phyloP scores from a whole-genome alignment of 345 rosid genomes.

The Lumnitzera littorea region DNA sequence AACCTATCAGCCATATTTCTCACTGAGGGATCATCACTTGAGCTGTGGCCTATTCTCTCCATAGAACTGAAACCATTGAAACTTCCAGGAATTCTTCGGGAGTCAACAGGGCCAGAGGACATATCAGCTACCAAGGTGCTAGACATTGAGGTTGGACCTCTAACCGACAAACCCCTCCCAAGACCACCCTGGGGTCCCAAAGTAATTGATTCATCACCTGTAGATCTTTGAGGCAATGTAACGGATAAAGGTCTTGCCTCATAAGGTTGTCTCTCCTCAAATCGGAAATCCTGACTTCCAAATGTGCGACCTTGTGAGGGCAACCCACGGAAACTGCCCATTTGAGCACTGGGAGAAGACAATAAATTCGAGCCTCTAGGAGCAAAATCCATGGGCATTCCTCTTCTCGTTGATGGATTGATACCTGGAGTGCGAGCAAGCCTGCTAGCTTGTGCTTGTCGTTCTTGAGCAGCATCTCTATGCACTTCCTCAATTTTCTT shows the following conservation, averaged over 20 bases:
- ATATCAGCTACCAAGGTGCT: slow-evolving; percentile 34
- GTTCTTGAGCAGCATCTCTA: slow-evolving; percentile 97
- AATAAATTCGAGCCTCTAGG: slow-evolving; percentile 61
- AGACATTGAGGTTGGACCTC: slow-evolving; percentile 42
- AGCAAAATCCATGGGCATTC: slow-evolving; percentile 57
- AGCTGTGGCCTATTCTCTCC: slow-evolving; percentile 30
- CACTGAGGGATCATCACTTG: slow-evolving; percentile 40
- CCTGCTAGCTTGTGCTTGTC: slow-evolving; percentile 69
- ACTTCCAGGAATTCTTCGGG: slow-evolving; percentile 46
- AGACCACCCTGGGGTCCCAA: slow-evolving; percentile 99
- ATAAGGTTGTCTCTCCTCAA: slow-evolving; percentile 60
- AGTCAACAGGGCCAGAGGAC: slow-evolving; percentile 40
- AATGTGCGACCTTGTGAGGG: slow-evolving; percentile 57
- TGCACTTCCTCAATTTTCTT: slow-evolving; percentile 98
- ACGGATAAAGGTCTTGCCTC: slow-evolving; percentile 68
- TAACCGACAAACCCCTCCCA: slow-evolving; percentile 79
- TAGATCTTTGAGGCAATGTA: slow-evolving; percentile 66
- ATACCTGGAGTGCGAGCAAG: slow-evolving; percentile 58
- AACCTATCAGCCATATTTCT: slow-evolving; percentile 47
- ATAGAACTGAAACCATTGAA: slow-evolving; percentile 49
- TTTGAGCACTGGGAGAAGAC: slow-evolving; percentile 59
- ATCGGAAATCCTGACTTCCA: slow-evolving; percentile 64
- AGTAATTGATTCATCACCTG: slow-evolving; percentile 69
- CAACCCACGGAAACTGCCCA: slow-evolving; percentile 63
- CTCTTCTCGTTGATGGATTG: slow-evolving; percentile 51